Percentiles rank a stretch among this genome's conserved stretches.
Conservation (phyloP, 2,329 filamentous ascomycete species). For the Hymenoscyphus fructigenus region DNA sequence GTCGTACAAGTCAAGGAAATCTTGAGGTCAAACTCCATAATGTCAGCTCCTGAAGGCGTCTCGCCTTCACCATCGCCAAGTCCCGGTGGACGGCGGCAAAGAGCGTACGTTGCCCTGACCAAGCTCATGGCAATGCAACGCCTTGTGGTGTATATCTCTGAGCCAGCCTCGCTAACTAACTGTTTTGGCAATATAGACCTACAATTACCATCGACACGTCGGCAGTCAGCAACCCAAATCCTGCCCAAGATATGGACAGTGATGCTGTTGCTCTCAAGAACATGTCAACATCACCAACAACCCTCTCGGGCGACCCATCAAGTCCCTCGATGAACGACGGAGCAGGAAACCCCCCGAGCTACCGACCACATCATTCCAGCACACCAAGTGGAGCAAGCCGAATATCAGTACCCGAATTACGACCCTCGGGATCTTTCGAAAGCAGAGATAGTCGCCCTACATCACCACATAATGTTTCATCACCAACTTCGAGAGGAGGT, state of each 20-base stretch:
- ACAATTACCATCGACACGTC: slow-evolving; percentile 59
- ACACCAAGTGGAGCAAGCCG: slow-evolving; percentile 32
- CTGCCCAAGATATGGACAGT: slow-evolving; percentile 34
- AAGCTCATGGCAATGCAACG: neutral
- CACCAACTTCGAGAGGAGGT: slow-evolving; percentile 53
- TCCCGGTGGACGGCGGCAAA: slow-evolving; percentile 34
- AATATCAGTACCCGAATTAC: slow-evolving; percentile 46
- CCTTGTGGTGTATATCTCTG: slow-evolving; percentile 5
- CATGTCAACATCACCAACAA: slow-evolving; percentile 38
- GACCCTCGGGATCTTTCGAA: slow-evolving; percentile 57
- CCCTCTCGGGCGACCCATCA: slow-evolving; percentile 35
- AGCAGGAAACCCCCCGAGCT: slow-evolving; percentile 15
- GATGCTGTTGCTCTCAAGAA: slow-evolving; percentile 38
- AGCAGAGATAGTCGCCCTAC: slow-evolving; percentile 60
- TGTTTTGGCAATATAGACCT: slow-evolving; percentile 36
- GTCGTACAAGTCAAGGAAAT: slow-evolving; percentile 17
- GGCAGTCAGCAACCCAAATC: slow-evolving; percentile 43
- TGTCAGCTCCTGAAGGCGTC: slow-evolving; percentile 25
- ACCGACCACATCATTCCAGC: slow-evolving; percentile 24
- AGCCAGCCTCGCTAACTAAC: slow-evolving; percentile 17
- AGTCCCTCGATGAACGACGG: slow-evolving; percentile 39
- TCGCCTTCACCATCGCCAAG: slow-evolving; percentile 27
- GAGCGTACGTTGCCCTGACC: slow-evolving; percentile 33
- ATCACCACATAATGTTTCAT: slow-evolving; percentile 67
- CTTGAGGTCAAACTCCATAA: slow-evolving; percentile 18